Conservation (phyloP, 768 basidiomycete genomes). For the Auriscalpium vulgare region DNA sequence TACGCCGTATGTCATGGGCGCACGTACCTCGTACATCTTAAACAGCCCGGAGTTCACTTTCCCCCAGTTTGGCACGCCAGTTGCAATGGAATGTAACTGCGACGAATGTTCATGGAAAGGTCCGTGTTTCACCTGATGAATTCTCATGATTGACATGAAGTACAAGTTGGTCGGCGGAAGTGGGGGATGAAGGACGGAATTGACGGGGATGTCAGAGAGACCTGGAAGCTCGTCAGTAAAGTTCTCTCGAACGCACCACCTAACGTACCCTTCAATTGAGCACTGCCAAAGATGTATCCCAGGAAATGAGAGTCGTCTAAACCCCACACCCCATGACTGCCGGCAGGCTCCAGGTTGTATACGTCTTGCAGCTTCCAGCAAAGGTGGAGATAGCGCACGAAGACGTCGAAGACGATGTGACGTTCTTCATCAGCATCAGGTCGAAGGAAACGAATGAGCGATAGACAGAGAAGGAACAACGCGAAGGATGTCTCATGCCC, state of each 20-base stretch:
- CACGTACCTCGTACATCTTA: conserved; percentile 88
- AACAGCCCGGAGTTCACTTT: conserved; percentile 87
- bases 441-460: conserved; percentile 58
- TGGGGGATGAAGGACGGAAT: conserved; percentile 50
- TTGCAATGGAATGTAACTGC: conserved; percentile 79
- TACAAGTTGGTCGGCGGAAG: conserved; percentile 69
- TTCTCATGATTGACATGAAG: conserved; percentile 69
- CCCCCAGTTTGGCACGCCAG: conserved; percentile 81
- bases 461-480: conserved; percentile 65
- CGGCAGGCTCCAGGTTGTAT: conserved; percentile 91
- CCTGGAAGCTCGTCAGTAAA: conserved; percentile 31
- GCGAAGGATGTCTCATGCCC: conserved; percentile 92
- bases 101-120: conserved; percentile 93
- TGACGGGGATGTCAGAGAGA: conserved; percentile 56
- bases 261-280: conserved; percentile 66
- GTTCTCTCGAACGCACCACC: background rate
- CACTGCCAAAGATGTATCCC: conserved; percentile 86
- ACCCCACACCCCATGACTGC: conserved; percentile 98
- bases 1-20: background rate
- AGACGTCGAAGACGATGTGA: conserved; percentile 48
- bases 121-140: conserved; percentile 73
- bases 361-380: conserved; percentile 83
- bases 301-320: conserved; percentile 88
- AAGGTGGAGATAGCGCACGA: conserved; percentile 69
- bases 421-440: conserved; percentile 57